Base-by-base conservation (phyloP, 768 basidiomycete genomes). In the Collybia nuda region DNA sequence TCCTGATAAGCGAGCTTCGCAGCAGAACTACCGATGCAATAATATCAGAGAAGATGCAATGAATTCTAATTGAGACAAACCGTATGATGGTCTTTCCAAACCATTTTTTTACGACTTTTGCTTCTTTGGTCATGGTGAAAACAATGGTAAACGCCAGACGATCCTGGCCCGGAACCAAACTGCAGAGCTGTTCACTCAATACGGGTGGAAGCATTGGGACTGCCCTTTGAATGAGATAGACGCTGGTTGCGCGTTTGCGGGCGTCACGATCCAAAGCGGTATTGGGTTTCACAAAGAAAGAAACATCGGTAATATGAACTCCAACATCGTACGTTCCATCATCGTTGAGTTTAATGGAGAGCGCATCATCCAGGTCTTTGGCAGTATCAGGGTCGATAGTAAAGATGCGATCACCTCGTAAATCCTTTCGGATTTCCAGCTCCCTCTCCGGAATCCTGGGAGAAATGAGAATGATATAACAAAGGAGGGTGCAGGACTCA, bases 231-330 rank as follows among this genome's bases (percentile, higher is more conserved):
- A 98, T 85, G 39, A 99, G 88, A 64, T 98, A 98, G 41, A 99
- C 97, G 60, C 90, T 94, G 2, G 94, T 98, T 22, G 95, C 97
- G 52, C 95, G 81, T 70, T 98, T 98, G 57, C 95, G 86, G 36
- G 97, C 97, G 70, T 99, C 97, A 19, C 97, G 91, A 62, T 99
- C 97, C 59, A 99, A 75, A n/a, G 97, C 90, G 9, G 95, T 97
- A 65, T 93, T 94, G 19, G 92, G 88, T 69, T 91, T 92, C 60
- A 92, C 86, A 69, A 98, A 98, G 75, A 88, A 88, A 2, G 95
- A 93, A 5, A 98, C 96, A 67, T 99, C 97, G 9, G 95, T 89
- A 55, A 99, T 83, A 62, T 98, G 96, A n/a, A 98, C 82, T 47
- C 93, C 93, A 42, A 99, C 82, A 37, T 94, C 90, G 63, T 83